These are phyloP conservation scores for Juglanconis sp. DNA, from an alignment of 2,329 filamentous ascomycete genomes.

Conservation along the genomic window DNA sequence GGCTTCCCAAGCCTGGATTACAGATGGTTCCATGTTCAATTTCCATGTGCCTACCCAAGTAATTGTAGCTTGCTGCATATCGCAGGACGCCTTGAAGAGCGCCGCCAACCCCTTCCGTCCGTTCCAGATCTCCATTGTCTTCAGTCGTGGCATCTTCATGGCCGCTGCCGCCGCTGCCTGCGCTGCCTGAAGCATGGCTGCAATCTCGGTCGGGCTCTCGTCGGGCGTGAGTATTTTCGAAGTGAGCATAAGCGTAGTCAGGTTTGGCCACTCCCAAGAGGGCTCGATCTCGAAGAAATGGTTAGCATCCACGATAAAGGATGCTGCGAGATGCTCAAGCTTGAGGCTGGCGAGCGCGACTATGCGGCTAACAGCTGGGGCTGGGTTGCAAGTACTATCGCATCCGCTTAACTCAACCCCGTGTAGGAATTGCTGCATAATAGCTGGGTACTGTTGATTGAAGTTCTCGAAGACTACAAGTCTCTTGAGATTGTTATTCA, in stretches of 20 bases:
- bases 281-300: slow-evolving; percentile 27
- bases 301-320: slow-evolving; percentile 29
- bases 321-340: slow-evolving; percentile 29
- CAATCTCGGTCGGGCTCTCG: slow-evolving; percentile 20
- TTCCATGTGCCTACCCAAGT: slow-evolving; percentile 28
- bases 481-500: slow-evolving; percentile 19
- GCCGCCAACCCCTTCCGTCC: slow-evolving; percentile 28
- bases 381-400: slow-evolving; percentile 21
- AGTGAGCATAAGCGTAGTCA: slow-evolving; percentile 31
- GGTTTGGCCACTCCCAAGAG: slow-evolving; percentile 28
- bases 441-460: slow-evolving; percentile 28
- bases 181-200: slow-evolving; percentile 23
- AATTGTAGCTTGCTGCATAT: slow-evolving; percentile 21
- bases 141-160: slow-evolving; percentile 29
- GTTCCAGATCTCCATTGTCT: slow-evolving; percentile 35
- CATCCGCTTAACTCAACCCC: slow-evolving; percentile 11
- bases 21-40: slow-evolving; percentile 23
- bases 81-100: slow-evolving; percentile 24
- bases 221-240: slow-evolving; percentile 26
- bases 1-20: slow-evolving; percentile 27
- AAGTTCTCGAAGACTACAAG: slow-evolving; percentile 31
- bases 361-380: slow-evolving; percentile 21
- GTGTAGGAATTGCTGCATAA: slow-evolving; percentile 17
- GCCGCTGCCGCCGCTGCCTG: slow-evolving; percentile 24
- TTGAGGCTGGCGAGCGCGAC: slow-evolving; percentile 24